Conservation (phyloP, 176 grass and related monocot genomes). For the Aegilops longissima region DNA sequence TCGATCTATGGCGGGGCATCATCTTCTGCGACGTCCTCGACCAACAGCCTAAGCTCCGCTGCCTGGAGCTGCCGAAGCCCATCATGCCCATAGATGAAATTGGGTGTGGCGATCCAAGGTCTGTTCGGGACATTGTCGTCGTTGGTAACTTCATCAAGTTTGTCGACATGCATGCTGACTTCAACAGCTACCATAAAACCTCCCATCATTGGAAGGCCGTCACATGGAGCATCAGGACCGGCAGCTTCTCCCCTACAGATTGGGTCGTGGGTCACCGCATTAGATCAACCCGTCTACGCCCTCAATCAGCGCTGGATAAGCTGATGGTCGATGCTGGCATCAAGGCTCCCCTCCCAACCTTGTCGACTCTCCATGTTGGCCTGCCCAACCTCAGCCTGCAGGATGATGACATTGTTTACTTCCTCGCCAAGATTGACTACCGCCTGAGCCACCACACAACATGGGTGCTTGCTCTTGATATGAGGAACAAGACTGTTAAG, state of each 20-base stretch:
- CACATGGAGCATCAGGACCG: background rate
- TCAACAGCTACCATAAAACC: background rate
- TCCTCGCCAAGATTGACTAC: background rate
- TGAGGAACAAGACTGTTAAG: background rate
- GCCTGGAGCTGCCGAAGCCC: background rate
- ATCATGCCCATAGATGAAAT: background rate
- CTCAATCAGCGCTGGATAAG: background rate
- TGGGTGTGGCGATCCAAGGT: background rate
- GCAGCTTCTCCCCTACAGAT: background rate
- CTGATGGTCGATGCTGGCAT: background rate
- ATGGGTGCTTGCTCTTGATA: conserved; percentile 14
- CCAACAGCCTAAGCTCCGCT: background rate
- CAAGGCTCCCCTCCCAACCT: background rate
- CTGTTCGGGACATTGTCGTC: background rate
- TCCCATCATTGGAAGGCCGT: background rate
- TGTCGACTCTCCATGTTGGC: background rate
- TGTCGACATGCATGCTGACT: background rate
- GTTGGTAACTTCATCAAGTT: background rate
- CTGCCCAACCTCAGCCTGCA: conserved; percentile 3
- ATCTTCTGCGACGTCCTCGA: conserved; percentile 1
- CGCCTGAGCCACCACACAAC: background rate
- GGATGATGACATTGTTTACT: background rate
- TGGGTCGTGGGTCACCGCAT: background rate
- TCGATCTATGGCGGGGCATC: background rate
- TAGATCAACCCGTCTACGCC: background rate